These are phyloP conservation scores for Alectoria sarmentosa DNA, from an alignment of 495 filamentous ascomycete species.

Conservation along the genomic window DNA sequence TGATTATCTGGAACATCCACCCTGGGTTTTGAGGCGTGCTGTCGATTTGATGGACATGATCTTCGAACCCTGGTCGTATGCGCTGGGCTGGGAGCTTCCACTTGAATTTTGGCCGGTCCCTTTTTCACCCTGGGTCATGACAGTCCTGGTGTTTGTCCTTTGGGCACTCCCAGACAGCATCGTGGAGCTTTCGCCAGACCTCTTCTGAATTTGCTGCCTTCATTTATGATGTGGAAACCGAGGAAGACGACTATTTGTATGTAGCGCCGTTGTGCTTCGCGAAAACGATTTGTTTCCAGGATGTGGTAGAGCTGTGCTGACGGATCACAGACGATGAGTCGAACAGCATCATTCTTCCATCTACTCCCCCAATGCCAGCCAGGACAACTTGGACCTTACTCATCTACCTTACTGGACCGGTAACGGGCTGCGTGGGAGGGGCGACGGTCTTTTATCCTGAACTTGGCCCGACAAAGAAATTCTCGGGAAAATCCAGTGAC, in stretches of 20 bases:
- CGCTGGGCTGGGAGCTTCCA: neutral
- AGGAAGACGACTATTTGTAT: neutral
- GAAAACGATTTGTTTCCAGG: neutral
- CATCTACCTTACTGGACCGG: slow-evolving; percentile 69
- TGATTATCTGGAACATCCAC: too few relatives aligned
- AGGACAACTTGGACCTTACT: slow-evolving; percentile 91
- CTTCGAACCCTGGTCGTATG: neutral
- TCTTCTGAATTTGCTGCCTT: neutral
- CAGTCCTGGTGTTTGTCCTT: neutral
- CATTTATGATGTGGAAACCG: neutral
- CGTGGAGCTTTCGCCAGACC: neutral
- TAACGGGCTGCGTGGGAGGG: slow-evolving; percentile 66
- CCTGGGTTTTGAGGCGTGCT: neutral
- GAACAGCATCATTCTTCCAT: slow-evolving; percentile 53
- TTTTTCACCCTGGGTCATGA: neutral
- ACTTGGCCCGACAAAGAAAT: slow-evolving; percentile 39
- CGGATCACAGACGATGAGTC: slow-evolving; percentile 64
- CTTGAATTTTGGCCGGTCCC: neutral
- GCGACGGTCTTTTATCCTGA: slow-evolving; percentile 91
- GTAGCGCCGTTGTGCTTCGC: neutral
- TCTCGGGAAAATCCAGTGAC: slow-evolving; percentile 37
- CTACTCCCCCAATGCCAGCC: slow-evolving; percentile 44
- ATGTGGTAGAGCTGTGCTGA: slow-evolving; percentile 10
- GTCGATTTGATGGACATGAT: neutral
- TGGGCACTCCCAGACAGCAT: neutral